Evolutionary conservation across 306 rosid species (phyloP).

Genomic region (Phaseolus lunatus): DNA sequence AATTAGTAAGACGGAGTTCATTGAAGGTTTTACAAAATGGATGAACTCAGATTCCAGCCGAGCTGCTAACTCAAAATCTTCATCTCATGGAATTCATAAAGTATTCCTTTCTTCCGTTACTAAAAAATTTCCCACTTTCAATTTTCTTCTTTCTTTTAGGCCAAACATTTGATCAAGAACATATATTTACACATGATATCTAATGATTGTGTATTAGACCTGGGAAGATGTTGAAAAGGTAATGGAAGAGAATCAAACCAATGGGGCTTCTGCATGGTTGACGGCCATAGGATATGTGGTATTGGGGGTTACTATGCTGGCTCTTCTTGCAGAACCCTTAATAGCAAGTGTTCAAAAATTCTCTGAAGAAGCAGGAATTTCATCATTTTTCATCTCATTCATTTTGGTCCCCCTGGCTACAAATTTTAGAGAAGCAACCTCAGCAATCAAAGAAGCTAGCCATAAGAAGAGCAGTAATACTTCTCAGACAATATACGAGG

Average conservation of each 20-base stretch:
- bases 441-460: constrained; percentile 66
- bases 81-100: constrained; percentile 44
- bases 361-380: constrained; percentile 56
- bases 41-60: constrained; percentile 38
- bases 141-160: constrained; percentile 12
- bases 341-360: constrained; percentile 62
- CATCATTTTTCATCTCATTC: constrained; percentile 64
- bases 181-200: constrained; percentile 1
- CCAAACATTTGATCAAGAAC: not conserved
- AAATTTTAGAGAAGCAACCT: constrained; percentile 65
- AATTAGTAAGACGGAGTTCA: constrained; percentile 51
- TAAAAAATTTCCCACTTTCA: not conserved
- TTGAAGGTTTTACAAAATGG: constrained; percentile 52
- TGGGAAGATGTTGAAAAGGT: constrained; percentile 62
- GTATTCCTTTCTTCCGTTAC: constrained; percentile 38
- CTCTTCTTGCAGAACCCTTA: constrained; percentile 72
- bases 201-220: constrained; percentile 45
- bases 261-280: constrained; percentile 50
- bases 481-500: constrained; percentile 70
- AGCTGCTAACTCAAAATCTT: constrained; percentile 17
- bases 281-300: constrained; percentile 49
- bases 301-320: constrained; percentile 49
- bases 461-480: constrained; percentile 60
- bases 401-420: constrained; percentile 71
- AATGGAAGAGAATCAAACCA: constrained; percentile 49